Evolutionary conservation across 2,329 filamentous ascomycete genomes (phyloP), one percentile per base, ranked within the genome.

Genomic region (Ambrosiella cleistominuta): DNA sequence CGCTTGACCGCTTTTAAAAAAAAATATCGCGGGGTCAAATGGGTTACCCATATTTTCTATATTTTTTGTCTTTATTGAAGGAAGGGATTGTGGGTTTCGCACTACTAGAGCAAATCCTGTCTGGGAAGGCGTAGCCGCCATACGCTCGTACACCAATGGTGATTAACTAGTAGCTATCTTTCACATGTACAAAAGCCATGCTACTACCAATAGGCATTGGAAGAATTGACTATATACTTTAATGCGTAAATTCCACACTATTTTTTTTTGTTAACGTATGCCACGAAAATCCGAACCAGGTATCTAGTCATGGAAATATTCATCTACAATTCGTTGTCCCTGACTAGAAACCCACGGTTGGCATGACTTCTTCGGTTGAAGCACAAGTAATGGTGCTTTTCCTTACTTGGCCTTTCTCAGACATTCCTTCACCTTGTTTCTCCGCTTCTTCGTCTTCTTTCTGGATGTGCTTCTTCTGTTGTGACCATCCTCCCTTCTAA

Each of bases 381-480:
- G n/a, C n/a, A 47, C 13, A 47, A 47, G n/a, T 4, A 47, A 47
- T 17, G n/a, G 44, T 17, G 13, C 44, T 11, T 15, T 15, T 17
- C 7, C 40, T 42, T 12, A 42, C 11, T 42, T 15, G 44, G n/a
- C 11, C 12, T 47, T 17, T 13, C 44, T 47, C 11, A 17, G 44
- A 27, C 57, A 37, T 58, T 58, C 57, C 57, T 58, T 58, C 52
- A 51, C 39, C 38, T 37, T 56, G 38, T 53, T 53, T 59, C 57
- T 59, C 57, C 57, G 57, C 57, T 59, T 59, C 57, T 53, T 37
- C 35, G 51, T 37, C 35, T 47, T 11, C 44, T 47, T 47, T 11
- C 12, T 47, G 27, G 27, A 37, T 17, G 35, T 54, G 37, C 36
- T 56, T 35, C 44, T 56, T 56, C 54, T 47, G 54, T 45, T 27